A percentile compares a stretch with the other conserved stretches of the same genome.
These are phyloP conservation scores for Raffaelea albimanens DNA, from an alignment of 2,329 filamentous ascomycete species.

Conservation along the genomic window DNA sequence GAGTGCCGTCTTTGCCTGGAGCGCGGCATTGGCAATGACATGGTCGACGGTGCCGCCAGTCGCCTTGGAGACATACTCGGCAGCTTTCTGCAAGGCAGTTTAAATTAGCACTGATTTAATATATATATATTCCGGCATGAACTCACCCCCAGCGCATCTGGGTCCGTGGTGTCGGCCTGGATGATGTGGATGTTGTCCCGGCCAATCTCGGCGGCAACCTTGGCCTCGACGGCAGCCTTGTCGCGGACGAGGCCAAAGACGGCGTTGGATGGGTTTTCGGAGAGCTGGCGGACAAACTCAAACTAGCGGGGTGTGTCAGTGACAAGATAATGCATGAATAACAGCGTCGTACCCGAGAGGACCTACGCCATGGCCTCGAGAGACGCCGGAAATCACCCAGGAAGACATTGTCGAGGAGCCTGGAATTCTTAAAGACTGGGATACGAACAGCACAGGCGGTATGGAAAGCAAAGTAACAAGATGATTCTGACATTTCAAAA, in stretches of 20 bases:
- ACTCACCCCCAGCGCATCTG: slow-evolving; percentile 25
- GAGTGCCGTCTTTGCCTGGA: slow-evolving; percentile 15
- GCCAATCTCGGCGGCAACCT: slow-evolving; percentile 29
- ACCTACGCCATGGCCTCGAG: slow-evolving; percentile 16
- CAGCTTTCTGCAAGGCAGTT: slow-evolving; percentile 14
- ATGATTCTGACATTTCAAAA: too few species aligned
- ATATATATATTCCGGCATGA: background rate
- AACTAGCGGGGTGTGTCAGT: slow-evolving; percentile 24
- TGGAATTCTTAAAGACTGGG: background rate
- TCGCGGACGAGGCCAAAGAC: slow-evolving; percentile 39
- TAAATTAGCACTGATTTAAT: background rate
- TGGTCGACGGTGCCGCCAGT: slow-evolving; percentile 35
- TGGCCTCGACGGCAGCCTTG: slow-evolving; percentile 33
- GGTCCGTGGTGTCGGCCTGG: slow-evolving; percentile 30
- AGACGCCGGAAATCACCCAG: slow-evolving; percentile 16
- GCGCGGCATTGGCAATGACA: slow-evolving; percentile 40
- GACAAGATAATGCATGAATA: background rate
- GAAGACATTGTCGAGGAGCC: slow-evolving; percentile 9
- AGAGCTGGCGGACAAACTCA: slow-evolving; percentile 36
- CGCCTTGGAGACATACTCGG: slow-evolving; percentile 18
- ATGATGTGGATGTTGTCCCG: slow-evolving; percentile 36
- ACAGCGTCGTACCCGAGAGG: background rate
- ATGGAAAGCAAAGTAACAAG: too few species aligned
- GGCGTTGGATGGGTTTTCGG: slow-evolving; percentile 28
- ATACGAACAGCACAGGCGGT: too few species aligned